Evolutionary conservation across 164 flowering plant species (phyloP), one percentile per base, ranked within the genome.

Genomic region (Nymphaea thermarum): DNA sequence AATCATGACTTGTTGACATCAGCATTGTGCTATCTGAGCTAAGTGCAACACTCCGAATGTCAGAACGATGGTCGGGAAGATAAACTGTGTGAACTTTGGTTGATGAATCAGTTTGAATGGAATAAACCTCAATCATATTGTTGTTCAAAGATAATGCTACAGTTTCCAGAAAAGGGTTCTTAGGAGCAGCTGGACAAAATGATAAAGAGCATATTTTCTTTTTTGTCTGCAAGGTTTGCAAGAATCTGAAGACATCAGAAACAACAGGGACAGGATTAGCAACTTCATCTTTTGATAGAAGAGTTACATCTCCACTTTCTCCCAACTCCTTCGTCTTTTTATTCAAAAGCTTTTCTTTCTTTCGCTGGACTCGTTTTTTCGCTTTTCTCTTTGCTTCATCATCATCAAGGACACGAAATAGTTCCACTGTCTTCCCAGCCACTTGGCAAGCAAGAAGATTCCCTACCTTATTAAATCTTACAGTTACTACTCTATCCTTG

Each of bases 361-460:
- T 90, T 67, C 98, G 75, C 42, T 78, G 79, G 66, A 89, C 69
- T 78, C 99, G 85, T 60, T 92, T 85, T 74, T 90, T 95, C 42
- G 96, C 98, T 78, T 90, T 92, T 42, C 81, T 86, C 76, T 84
- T 90, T 53, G 99, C 79, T 75, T 86, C 90, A 44, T 79, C 73
- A 43, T 86, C 97, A 78, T 90, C 88, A 65, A 95, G 74, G 43
- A 92, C 87, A 57, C 78, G 82, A 76, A 78, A 92, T 59, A 90
- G 74, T 72, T 95, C 96, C n/a, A 92, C 87, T 4, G 73, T 87
- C 78, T 85, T 95, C 42, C 98, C 99, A 16, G 98, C 93, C 70
- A 82, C 87, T 83, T 95, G 99, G 78, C 96, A 92, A 63, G 97
- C 99, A 77, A 95, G 80, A 73, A 95, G 80, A 81, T 81, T 84